A percentile compares a stretch with the other conserved stretches of the same genome.
Evolutionary conservation across 352 stramenopile genomes (phyloP).

Genomic region (Globisporangium emineosum): DNA sequence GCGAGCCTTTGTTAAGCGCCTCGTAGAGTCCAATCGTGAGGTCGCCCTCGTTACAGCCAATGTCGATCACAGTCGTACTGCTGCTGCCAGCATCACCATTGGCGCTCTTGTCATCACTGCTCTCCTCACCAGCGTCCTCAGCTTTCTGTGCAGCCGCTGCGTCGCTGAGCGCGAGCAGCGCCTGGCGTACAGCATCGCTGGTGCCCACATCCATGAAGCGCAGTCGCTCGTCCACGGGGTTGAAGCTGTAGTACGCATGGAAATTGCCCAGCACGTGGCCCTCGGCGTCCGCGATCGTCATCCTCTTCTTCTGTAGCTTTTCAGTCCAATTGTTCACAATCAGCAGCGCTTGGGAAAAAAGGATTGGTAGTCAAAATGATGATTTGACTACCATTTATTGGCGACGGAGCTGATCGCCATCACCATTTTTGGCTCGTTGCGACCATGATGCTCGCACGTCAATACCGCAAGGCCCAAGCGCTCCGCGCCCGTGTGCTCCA

Average conservation of each 20-base stretch:
- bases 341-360: not conserved
- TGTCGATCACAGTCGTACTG: slow-evolving; percentile 49
- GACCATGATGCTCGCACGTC: slow-evolving; percentile 17
- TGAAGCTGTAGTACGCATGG: slow-evolving; percentile 86
- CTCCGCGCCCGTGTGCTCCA: slow-evolving; percentile 4
- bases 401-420: not conserved
- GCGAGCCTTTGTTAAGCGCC: slow-evolving; percentile 33
- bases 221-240: slow-evolving; percentile 65
- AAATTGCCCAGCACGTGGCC: slow-evolving; percentile 83
- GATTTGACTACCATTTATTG: not conserved
- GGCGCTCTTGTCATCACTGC: slow-evolving; percentile 12
- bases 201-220: slow-evolving; percentile 64
- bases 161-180: slow-evolving; percentile 28
- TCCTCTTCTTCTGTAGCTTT: not conserved
- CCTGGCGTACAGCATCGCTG: slow-evolving; percentile 34
- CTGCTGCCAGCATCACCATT: slow-evolving; percentile 15
- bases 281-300: slow-evolving; percentile 39
- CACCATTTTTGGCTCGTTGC: not conserved
- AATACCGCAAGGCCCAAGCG: slow-evolving; percentile 14
- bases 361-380: too few species aligned
- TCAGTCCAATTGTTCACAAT: not conserved
- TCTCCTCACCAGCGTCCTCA: slow-evolving; percentile 2
- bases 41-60: slow-evolving; percentile 84
- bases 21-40: slow-evolving; percentile 71
- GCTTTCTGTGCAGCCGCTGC: not conserved